Evolutionary conservation across 1,284 basidiomycete genomes (phyloP).

Genomic region (Melampsora allii-populina): DNA sequence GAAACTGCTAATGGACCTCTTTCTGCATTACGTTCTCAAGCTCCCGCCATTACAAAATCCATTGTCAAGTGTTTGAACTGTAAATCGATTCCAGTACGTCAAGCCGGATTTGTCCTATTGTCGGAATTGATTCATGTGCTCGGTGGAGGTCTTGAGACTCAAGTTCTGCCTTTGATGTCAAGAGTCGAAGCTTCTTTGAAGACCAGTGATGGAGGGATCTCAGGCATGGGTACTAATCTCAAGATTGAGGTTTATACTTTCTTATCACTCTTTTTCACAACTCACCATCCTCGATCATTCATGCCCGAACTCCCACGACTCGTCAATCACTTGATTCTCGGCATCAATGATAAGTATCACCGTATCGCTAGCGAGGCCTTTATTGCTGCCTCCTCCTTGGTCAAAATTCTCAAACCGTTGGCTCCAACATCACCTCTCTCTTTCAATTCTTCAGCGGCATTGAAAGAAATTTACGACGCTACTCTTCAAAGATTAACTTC

Average conservation of each 20-base stretch:
- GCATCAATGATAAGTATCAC: slow-evolving; percentile 41
- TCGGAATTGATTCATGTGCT: slow-evolving; percentile 73
- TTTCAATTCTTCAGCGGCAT: slow-evolving; percentile 60
- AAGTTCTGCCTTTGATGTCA: slow-evolving; percentile 60
- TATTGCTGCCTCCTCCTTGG: slow-evolving; percentile 56
- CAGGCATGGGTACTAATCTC: slow-evolving; percentile 52
- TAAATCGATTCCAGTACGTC: slow-evolving; percentile 77
- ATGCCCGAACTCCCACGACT: slow-evolving; percentile 31
- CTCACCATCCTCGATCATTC: slow-evolving; percentile 42
- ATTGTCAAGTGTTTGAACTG: slow-evolving; percentile 78
- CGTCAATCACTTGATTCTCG: slow-evolving; percentile 24
- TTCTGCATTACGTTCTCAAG: slow-evolving; percentile 64
- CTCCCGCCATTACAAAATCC: slow-evolving; percentile 73
- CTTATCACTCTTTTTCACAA: slow-evolving; percentile 35
- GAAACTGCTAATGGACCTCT: slow-evolving; percentile 34
- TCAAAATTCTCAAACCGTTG: slow-evolving; percentile 52
- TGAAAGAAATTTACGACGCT: slow-evolving; percentile 64
- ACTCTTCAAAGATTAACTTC: slow-evolving; percentile 68
- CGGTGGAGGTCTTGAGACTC: slow-evolving; percentile 73
- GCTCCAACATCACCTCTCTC: slow-evolving; percentile 59
- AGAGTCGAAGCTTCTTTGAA: slow-evolving; percentile 54
- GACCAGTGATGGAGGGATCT: slow-evolving; percentile 49
- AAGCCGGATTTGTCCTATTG: slow-evolving; percentile 78
- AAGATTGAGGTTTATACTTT: slow-evolving; percentile 47
- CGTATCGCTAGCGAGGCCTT: slow-evolving; percentile 69